Percentiles rank a stretch among this genome's conserved stretches.
Evolutionary conservation across 257 asterid species (phyloP).

Genomic region (Solanum tarijense): DNA sequence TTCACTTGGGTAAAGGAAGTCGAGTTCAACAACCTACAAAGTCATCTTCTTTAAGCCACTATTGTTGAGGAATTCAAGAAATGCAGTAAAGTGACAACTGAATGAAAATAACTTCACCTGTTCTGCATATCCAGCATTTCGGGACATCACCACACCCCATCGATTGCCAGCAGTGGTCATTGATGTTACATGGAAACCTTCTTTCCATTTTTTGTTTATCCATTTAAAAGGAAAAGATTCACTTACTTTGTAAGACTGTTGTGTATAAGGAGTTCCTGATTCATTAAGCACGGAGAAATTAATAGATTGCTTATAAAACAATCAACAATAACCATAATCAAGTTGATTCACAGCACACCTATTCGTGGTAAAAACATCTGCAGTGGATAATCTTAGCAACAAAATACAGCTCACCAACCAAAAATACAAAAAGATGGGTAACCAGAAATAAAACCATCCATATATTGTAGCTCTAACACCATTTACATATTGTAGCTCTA

Average conservation of each 20-base stretch:
- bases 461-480: background rate
- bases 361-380: background rate
- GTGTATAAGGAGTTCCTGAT: slow-evolving; percentile 90
- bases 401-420: background rate
- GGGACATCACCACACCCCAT: slow-evolving; percentile 99
- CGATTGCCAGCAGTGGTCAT: slow-evolving; percentile 99
- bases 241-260: slow-evolving; percentile 93
- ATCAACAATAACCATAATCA: background rate
- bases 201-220: slow-evolving; percentile 98
- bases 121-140: slow-evolving; percentile 86
- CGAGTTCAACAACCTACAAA: slow-evolving; percentile 84
- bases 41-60: background rate
- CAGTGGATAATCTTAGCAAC: background rate
- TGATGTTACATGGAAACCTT: slow-evolving; percentile 96
- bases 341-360: background rate
- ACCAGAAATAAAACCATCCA: background rate
- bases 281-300: background rate
- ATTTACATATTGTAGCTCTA: background rate
- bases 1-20: slow-evolving; percentile 92
- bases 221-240: slow-evolving; percentile 98
- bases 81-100: background rate
- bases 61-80: background rate
- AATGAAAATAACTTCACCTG: slow-evolving; percentile 39
- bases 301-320: background rate
- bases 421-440: background rate